Evolutionary conservation across 306 rosid genomes (phyloP).

Genomic region (Citrullus colocynthis): DNA sequence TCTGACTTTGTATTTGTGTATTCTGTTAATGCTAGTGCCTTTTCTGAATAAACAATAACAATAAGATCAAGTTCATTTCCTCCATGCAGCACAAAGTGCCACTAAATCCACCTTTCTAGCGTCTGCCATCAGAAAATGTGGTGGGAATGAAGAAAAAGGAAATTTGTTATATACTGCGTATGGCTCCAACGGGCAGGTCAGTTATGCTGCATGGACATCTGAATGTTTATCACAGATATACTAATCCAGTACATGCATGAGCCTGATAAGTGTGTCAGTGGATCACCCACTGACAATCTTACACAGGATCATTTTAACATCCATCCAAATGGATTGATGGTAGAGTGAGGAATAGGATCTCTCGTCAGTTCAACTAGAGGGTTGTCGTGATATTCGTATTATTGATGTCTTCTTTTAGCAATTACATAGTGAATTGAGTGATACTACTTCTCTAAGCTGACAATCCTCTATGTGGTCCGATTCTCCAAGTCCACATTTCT

Average conservation of each 20-base stretch:
- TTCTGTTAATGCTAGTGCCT: background rate
- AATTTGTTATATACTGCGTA: constrained; percentile 57
- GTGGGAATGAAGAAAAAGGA: constrained; percentile 93
- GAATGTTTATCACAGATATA: background rate
- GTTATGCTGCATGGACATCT: background rate
- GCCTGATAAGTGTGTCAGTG: background rate
- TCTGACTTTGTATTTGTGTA: background rate
- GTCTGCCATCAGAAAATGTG: constrained; percentile 80
- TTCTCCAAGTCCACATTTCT: background rate
- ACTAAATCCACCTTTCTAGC: constrained; percentile 68
- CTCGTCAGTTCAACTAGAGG: background rate
- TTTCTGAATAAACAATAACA: background rate
- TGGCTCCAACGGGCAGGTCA: constrained; percentile 93
- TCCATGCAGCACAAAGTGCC: constrained; percentile 72
- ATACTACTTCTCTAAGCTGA: background rate
- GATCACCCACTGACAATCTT: background rate
- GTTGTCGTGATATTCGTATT: background rate
- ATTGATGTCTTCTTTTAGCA: too few species aligned
- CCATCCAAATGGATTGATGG: background rate
- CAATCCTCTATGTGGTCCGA: background rate
- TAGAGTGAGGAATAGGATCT: background rate
- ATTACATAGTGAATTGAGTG: too few species aligned
- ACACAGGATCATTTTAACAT: background rate
- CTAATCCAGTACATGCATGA: background rate
- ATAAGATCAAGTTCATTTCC: constrained; percentile 8